These are phyloP conservation scores for Alternaria tenuissima DNA, from an alignment of 2,329 filamentous ascomycete species.

Conservation along the genomic window DNA sequence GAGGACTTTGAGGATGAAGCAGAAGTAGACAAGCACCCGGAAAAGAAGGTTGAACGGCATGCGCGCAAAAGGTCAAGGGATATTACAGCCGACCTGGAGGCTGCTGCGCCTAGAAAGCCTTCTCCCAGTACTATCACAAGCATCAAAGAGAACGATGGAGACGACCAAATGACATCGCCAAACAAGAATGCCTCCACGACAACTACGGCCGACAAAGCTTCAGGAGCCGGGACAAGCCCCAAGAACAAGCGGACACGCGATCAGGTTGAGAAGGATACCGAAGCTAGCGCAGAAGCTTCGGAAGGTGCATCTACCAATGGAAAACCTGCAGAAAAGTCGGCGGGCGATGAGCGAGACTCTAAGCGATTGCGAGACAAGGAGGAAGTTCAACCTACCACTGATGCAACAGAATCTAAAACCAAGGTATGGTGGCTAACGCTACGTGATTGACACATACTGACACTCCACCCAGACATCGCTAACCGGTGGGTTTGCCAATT, in stretches of 20 bases:
- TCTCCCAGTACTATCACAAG: conserved; percentile 40
- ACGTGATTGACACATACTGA: conserved; percentile 17
- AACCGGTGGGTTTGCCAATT: conserved; percentile 56
- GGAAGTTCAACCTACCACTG: conserved; percentile 27
- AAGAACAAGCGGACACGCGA: conserved; percentile 59
- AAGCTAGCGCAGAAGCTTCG: conserved; percentile 16
- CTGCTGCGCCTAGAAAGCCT: conserved; percentile 43
- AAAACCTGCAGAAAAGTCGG: conserved; percentile 23
- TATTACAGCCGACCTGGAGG: conserved; percentile 35
- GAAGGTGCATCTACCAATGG: conserved; percentile 25
- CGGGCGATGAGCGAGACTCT: conserved; percentile 42
- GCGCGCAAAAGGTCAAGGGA: conserved; percentile 59
- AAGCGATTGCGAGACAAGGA: conserved; percentile 50
- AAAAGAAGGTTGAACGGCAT: conserved; percentile 51
- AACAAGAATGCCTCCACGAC: conserved; percentile 17
- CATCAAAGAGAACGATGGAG: conserved; percentile 43
- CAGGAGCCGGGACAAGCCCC: conserved; percentile 49
- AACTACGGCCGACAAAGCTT: conserved; percentile 14
- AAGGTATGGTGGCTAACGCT: conserved; percentile 29
- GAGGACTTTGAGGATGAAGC: conserved; percentile 55
- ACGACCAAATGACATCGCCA: conserved; percentile 38
- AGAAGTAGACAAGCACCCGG: conserved; percentile 41
- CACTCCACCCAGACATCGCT: conserved; percentile 38
- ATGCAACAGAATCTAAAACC: conserved; percentile 28
- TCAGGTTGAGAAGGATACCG: conserved; percentile 30